phyloP scores from a whole-genome alignment of 2,329 filamentous ascomycete genomes.

The Cladosporium sp. region DNA sequence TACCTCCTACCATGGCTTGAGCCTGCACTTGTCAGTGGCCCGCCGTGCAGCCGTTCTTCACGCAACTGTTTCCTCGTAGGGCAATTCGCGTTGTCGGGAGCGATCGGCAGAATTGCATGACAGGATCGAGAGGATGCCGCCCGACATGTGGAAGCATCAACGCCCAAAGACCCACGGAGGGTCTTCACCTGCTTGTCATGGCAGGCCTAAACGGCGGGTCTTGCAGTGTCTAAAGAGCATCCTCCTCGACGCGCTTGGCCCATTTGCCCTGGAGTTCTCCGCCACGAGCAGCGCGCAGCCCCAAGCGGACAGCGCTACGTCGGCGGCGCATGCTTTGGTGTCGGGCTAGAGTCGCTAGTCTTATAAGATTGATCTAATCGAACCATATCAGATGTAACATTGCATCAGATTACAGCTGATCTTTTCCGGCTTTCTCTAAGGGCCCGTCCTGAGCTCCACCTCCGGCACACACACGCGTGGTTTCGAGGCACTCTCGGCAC shows the following conservation, averaged over 20 bases:
- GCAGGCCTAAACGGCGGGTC: not conserved
- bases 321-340: not conserved
- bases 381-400: constrained; percentile 2
- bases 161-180: not conserved
- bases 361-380: constrained; percentile 10
- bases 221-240: constrained; percentile 2
- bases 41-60: not conserved
- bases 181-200: not conserved
- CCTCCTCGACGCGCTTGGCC: not conserved
- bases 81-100: not conserved
- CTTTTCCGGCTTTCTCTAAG: not conserved
- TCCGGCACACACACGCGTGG: not conserved
- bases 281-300: not conserved
- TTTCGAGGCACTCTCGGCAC: not conserved
- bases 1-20: not conserved
- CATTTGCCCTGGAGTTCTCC: not conserved
- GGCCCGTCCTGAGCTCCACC: constrained; percentile 6
- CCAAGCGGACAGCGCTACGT: constrained; percentile 2
- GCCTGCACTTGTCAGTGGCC: not conserved
- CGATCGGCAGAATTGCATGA: constrained; percentile 1
- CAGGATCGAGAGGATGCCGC: not conserved
- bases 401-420: constrained; percentile 13
- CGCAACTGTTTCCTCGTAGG: not conserved
- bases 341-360: not conserved
- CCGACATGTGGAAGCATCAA: not conserved